Conservation (phyloP, 768 basidiomycete species). For the Termitomyces sp. region DNA sequence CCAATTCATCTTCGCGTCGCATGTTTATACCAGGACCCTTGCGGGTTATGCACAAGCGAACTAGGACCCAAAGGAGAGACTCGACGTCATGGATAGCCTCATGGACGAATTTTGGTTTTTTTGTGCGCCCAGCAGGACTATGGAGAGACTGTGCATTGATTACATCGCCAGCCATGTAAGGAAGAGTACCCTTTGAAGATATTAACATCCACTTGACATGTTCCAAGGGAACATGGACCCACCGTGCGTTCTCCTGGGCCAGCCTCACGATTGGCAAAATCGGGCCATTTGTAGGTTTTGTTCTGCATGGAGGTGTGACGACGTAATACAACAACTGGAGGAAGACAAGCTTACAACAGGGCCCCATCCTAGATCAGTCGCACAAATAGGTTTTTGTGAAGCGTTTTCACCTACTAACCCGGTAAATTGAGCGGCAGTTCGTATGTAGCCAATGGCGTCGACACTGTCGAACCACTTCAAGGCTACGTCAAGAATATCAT, state of each 20-base stretch:
- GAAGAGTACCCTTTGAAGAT: not conserved
- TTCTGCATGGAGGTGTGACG: not conserved
- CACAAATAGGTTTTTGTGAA: not conserved
- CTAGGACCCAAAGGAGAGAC: slow-evolving; percentile 21
- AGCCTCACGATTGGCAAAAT: not conserved
- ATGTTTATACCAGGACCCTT: slow-evolving; percentile 13
- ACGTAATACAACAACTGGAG: not conserved
- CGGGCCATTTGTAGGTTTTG: not conserved
- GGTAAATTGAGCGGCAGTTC: too few relatives aligned
- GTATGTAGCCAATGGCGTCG: not conserved
- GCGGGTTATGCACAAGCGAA: slow-evolving; percentile 16
- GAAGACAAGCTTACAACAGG: not conserved
- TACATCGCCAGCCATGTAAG: not conserved
- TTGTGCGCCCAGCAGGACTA: not conserved
- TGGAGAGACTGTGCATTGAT: not conserved
- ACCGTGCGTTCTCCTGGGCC: not conserved
- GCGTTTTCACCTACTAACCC: not conserved
- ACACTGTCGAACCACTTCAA: not conserved
- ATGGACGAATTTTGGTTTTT: not conserved
- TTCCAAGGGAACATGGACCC: not conserved
- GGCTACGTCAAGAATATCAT: not conserved
- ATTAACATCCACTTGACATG: not conserved
- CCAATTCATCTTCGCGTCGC: not conserved
- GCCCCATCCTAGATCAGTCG: not conserved
- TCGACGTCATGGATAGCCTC: slow-evolving; percentile 19